Percentiles rank a stretch among this genome's conserved stretches.
phyloP scores from a whole-genome alignment of 352 stramenopile species.

The Salisapilia sapeloensis region DNA sequence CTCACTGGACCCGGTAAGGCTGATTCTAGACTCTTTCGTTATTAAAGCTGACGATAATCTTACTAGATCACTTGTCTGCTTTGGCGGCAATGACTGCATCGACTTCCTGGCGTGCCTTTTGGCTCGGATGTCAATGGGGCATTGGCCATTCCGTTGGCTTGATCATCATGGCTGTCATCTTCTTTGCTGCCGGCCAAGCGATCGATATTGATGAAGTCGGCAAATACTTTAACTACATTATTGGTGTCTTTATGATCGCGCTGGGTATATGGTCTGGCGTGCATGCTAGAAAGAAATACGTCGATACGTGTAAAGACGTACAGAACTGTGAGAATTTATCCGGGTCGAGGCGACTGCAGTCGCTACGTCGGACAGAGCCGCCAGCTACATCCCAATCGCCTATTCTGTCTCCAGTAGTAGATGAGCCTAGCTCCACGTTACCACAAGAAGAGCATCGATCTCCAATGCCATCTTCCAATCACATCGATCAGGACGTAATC shows the following conservation, averaged over 20 bases:
- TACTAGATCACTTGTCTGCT: slow-evolving; percentile 81
- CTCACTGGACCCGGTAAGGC: slow-evolving; percentile 34
- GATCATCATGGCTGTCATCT: slow-evolving; percentile 69
- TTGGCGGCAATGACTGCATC: slow-evolving; percentile 73
- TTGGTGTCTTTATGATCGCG: slow-evolving; percentile 67
- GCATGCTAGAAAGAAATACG: slow-evolving; percentile 34
- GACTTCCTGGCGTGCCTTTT: slow-evolving; percentile 66
- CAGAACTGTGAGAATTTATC: too few species aligned
- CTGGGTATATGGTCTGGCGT: slow-evolving; percentile 37
- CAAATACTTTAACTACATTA: slow-evolving; percentile 47
- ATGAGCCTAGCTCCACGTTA: too few species aligned
- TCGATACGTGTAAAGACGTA: slow-evolving; percentile 22
- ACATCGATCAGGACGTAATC: too few species aligned
- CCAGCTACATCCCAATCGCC: too few species aligned
- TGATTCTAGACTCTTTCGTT: too few species aligned
- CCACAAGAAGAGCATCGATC: too few species aligned
- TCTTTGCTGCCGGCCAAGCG: slow-evolving; percentile 40
- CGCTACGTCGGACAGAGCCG: too few species aligned
- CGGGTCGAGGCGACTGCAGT: too few species aligned
- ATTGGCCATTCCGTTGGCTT: slow-evolving; percentile 82
- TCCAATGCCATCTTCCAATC: too few species aligned
- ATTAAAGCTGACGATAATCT: too few species aligned
- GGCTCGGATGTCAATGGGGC: slow-evolving; percentile 80
- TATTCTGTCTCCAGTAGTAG: too few species aligned
- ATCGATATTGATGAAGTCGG: slow-evolving; percentile 32